Percentiles rank a stretch among this genome's conserved stretches.
Evolutionary conservation across 1,139 yeast species (phyloP).

Genomic region (Protomyces inouyei): DNA sequence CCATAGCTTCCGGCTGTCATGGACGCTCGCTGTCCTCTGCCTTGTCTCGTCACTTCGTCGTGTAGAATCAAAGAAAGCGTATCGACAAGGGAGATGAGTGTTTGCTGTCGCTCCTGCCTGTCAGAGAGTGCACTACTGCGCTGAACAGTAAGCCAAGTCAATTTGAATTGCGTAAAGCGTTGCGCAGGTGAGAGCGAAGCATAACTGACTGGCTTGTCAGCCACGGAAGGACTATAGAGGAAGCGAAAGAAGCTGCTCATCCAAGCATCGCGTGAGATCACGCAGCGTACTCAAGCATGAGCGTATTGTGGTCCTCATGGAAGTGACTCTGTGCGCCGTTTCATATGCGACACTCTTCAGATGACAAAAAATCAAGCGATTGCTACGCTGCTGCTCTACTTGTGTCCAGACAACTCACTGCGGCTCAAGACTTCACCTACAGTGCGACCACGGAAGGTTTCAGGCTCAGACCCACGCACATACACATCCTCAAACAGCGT

Average conservation of each 20-base stretch:
- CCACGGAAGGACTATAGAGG: neutral
- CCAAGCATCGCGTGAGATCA: neutral
- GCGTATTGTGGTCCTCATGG: no score
- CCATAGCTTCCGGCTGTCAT: neutral
- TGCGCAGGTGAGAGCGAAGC: neutral
- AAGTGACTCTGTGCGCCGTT: no score
- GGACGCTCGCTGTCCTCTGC: neutral
- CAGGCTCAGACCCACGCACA: constrained; percentile 89
- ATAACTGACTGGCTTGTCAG: neutral
- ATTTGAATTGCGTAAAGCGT: neutral
- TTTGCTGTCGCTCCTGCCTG: neutral
- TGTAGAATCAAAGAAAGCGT: neutral
- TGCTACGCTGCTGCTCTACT: neutral
- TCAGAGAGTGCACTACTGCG: neutral
- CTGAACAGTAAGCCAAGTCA: constrained; percentile 5
- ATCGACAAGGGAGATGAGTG: neutral
- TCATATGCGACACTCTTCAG: no score
- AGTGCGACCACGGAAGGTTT: constrained; percentile 92
- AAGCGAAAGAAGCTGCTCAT: neutral
- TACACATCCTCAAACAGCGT: constrained; percentile 94
- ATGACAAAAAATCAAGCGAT: no score
- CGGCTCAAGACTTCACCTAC: constrained; percentile 55
- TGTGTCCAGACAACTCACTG: neutral
- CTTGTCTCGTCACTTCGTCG: constrained; percentile 2
- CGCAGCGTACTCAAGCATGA: no score